Evolutionary conservation across 805 yeast genomes (phyloP), one percentile per base, ranked within the genome.

Genomic region (Candida fluviatilis): DNA sequence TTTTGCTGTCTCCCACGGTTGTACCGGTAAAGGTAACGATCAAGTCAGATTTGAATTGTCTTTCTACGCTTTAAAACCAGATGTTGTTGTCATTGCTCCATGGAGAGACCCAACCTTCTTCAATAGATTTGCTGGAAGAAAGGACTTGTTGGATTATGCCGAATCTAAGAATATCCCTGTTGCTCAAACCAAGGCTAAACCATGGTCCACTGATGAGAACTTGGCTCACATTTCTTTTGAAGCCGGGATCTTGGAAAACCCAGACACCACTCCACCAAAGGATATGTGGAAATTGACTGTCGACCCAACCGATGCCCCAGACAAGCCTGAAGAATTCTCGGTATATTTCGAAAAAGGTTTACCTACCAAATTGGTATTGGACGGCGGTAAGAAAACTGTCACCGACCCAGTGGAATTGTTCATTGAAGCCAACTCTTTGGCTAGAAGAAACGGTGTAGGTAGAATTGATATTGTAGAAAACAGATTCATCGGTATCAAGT

Each of bases 121-220:
- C 71, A 81, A 88, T 67, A 80, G 95, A 72, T 93, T 93, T 62
- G 97, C 95, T 29, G 99, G 99, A 57, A 90, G 99, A 80, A 86
- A 87, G 56, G 99, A 89, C 62, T 74, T 93, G 60, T 77, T 93
- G 57, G 96, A 85, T 32, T 93, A 93, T 63, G 96, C 99, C 47
- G 93, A 85, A 40, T 78, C 77, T 53, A 93, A 93, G 77, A 79
- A 76, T 54, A 93, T 93, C 52, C 95, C 95, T 48, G 99, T 93
- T 42, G 75, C 95, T 35, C 99, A 93, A 75, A 93, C 99, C 51
- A 89, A 89, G 69, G 88, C 98, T 49, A 93, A 93, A 75, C 99
- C 99, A 54, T 93, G 99, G 99, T 90, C 98, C 26, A 93, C 99
- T 41, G 99, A 93, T 65, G 99, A 93, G 74, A 93, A 93, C 78